Base-by-base conservation (phyloP, 1,284 basidiomycete genomes). In the Apiotrichum montevideense region DNA sequence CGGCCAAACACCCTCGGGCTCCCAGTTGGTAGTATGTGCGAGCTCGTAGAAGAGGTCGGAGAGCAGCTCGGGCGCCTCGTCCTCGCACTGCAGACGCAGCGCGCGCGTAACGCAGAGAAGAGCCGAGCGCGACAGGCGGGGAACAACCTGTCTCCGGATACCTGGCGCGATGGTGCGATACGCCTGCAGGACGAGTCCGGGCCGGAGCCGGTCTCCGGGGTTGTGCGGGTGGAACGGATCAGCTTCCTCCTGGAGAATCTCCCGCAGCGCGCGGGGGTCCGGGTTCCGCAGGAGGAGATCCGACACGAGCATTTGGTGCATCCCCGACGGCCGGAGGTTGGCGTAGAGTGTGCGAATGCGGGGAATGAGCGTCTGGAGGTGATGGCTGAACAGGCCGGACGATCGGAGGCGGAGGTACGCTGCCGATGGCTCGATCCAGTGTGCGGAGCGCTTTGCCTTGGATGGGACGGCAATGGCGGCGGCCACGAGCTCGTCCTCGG, bases 231-330 rank as follows among this genome's bases (percentile, higher is more conserved):
- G 58, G 2, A 15, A 43, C 4, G 47, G 33, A 10, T 62, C 60
- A 4, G 59, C 43, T 35, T 72, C 68, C 40, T 54, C 57, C 29
- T 56, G 37, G 4, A 72, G 57, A 1, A 70, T 52, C n/a, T 62
- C 58, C 0, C 61, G 50, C 3, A 72, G 54, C 7, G 63, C 51
- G 7, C 51, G 29, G 2, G 62, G 54, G 48, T 69, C 64, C 3
- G 67, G 66, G 46, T 65, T 56, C 2, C 62, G 58, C 29, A 72
- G 54, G 1, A 72, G 49, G 7, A 72, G 54, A 52, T 72, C 70
- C 2, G 65, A 63, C 1, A 68, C 66, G 10, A 72, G 63, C 3
- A 64, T 35, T 50, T 69, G 62, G 52, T 70, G 67, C 44, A 63
- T 48, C 4, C 64, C 65, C 6, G 55, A 51, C 3, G 67, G 52